phyloP scores from a whole-genome alignment of 2,329 filamentous ascomycete genomes.

The Pseudogymnoascus sp. region DNA sequence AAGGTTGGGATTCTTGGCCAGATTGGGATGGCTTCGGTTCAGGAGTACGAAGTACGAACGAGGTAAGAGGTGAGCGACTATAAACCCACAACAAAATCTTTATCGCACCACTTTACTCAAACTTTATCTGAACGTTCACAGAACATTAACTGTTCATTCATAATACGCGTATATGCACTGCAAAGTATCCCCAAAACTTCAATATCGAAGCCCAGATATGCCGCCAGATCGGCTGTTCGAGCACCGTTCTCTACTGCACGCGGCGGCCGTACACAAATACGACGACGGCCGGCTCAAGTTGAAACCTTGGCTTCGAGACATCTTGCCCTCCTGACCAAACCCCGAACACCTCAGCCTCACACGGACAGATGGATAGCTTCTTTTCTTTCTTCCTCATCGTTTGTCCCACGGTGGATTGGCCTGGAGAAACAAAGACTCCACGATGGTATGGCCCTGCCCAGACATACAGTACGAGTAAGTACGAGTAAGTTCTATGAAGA shows the following conservation, averaged over 20 bases:
- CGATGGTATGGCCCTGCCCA: not conserved
- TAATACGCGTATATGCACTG: not conserved
- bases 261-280: not conserved
- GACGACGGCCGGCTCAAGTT: not conserved
- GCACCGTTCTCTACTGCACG: not conserved
- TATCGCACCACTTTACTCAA: not conserved
- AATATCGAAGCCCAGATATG: not conserved
- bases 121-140: not conserved
- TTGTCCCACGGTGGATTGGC: not conserved
- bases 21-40: constrained; percentile 4
- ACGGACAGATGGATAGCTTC: not conserved
- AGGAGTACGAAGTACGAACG: not conserved
- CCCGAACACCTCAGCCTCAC: not conserved
- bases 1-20: not conserved
- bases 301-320: constrained; percentile 4
- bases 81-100: not conserved
- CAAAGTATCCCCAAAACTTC: not conserved
- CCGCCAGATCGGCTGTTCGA: not conserved
- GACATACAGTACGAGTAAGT: not conserved
- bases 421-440: not conserved
- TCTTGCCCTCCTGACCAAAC: not conserved
- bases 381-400: not conserved
- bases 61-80: not conserved
- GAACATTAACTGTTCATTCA: not conserved
- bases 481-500: not conserved